Conservation (phyloP, 179 eudicot genomes). For the Corrigiola litoralis region DNA sequence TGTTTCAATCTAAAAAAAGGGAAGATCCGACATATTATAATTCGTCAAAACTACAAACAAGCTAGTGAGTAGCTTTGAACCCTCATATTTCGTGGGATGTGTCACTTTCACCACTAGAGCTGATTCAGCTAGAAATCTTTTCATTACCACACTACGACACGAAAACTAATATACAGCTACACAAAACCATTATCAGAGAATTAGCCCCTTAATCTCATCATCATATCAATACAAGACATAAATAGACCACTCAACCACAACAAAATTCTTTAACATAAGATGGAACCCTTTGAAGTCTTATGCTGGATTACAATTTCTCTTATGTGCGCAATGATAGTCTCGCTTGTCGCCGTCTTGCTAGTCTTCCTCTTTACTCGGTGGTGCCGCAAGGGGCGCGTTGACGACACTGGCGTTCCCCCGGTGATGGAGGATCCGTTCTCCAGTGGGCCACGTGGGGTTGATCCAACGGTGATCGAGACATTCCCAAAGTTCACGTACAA, state of each 20-base stretch:
- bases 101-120: conserved; percentile 19
- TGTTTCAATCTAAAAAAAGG: too few relatives aligned
- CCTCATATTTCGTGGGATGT: background rate
- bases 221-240: background rate
- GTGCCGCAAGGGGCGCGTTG: conserved; percentile 21
- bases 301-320: conserved; percentile 23
- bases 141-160: conserved; percentile 20
- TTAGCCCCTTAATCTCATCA: conserved; percentile 3
- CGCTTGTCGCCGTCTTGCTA: conserved; percentile 3
- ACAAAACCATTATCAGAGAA: background rate
- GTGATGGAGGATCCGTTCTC: conserved; percentile 12
- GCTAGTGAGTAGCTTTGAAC: conserved; percentile 2
- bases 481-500: conserved; percentile 21
- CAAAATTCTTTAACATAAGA: background rate
- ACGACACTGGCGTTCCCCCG: background rate
- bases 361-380: conserved; percentile 17
- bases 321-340: conserved; percentile 10
- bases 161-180: conserved; percentile 1
- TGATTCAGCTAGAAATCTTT: conserved; percentile 15
- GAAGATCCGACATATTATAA: background rate
- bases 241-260: conserved; percentile 8
- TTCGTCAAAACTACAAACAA: background rate
- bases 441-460: conserved; percentile 29
- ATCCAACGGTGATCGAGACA: conserved; percentile 21
- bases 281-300: conserved; percentile 3